These are phyloP conservation scores for Yamadazyma diospyri DNA, from an alignment of 1,139 yeast genomes.

Conservation along the genomic window DNA sequence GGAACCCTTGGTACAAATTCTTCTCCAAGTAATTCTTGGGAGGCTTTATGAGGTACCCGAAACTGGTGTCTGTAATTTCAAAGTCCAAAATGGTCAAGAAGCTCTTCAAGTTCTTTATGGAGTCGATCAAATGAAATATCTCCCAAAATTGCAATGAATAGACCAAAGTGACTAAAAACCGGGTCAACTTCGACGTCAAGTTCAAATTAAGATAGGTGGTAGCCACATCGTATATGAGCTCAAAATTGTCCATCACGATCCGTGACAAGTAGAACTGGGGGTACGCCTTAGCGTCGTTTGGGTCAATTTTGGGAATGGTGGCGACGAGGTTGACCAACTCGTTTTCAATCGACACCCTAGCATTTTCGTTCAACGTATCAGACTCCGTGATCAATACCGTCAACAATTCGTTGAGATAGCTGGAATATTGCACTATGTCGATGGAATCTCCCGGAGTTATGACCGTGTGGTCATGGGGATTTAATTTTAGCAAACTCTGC, in stretches of 20 bases:
- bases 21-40: conserved; percentile 37
- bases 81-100: conserved; percentile 34
- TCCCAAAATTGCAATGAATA: conserved; percentile 46
- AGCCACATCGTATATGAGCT: conserved; percentile 25
- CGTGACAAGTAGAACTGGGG: conserved; percentile 39
- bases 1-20: conserved; percentile 40
- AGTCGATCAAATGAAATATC: conserved; percentile 36
- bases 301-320: conserved; percentile 9
- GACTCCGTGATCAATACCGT: not conserved
- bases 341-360: conserved; percentile 4
- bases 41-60: conserved; percentile 40
- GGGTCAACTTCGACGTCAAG: conserved; percentile 37
- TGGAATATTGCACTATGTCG: conserved; percentile 7
- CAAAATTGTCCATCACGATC: conserved; percentile 39
- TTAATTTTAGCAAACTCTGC: conserved; percentile 29
- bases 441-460: conserved; percentile 7
- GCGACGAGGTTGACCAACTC: conserved; percentile 7
- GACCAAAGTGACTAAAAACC: conserved; percentile 36
- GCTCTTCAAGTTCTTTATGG: conserved; percentile 31
- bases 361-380: not conserved
- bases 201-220: conserved; percentile 37
- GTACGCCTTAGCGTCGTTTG: conserved; percentile 14
- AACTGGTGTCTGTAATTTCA: conserved; percentile 35
- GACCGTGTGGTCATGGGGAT: conserved; percentile 23
- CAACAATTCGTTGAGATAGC: conserved; percentile 7